phyloP scores from a whole-genome alignment of 164 flowering plant species.

The Vitis rotundifolia region DNA sequence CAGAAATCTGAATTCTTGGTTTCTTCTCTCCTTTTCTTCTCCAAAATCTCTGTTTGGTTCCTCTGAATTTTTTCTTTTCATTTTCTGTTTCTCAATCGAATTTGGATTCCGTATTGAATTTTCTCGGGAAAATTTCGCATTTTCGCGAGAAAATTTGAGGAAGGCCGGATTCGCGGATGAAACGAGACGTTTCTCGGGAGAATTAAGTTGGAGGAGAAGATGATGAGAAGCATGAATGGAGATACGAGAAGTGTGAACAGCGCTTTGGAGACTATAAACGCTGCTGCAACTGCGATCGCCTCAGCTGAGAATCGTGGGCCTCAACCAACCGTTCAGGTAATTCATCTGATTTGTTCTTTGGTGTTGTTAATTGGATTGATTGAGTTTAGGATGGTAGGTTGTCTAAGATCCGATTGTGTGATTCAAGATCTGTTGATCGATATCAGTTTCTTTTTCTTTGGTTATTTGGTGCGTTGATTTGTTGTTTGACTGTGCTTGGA shows the following conservation, averaged over 20 bases:
- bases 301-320: conserved; percentile 63
- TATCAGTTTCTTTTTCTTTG: too few species aligned
- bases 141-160: not conserved
- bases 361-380: not conserved
- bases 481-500: too few species aligned
- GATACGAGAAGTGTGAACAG: conserved; percentile 40
- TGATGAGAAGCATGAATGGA: conserved; percentile 28
- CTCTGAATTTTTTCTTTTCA: not conserved
- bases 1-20: not conserved
- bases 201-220: conserved; percentile 13
- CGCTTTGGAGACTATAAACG: conserved; percentile 76
- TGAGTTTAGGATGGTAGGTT: not conserved
- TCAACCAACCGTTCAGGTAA: conserved; percentile 65
- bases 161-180: conserved; percentile 1
- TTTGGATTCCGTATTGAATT: not conserved
- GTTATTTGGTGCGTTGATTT: too few species aligned
- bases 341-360: not conserved
- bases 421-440: too few species aligned
- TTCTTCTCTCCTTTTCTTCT: not conserved
- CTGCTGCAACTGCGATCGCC: conserved; percentile 90
- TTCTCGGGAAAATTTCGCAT: conserved; percentile 15
- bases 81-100: not conserved
- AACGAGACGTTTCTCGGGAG: not conserved
- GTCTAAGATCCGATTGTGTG: too few species aligned
- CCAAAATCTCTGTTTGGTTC: not conserved